A percentile compares a stretch with the other conserved stretches of the same genome.
These are phyloP conservation scores for Penicillium canariense DNA, from an alignment of 495 filamentous ascomycete species.

Conservation along the genomic window DNA sequence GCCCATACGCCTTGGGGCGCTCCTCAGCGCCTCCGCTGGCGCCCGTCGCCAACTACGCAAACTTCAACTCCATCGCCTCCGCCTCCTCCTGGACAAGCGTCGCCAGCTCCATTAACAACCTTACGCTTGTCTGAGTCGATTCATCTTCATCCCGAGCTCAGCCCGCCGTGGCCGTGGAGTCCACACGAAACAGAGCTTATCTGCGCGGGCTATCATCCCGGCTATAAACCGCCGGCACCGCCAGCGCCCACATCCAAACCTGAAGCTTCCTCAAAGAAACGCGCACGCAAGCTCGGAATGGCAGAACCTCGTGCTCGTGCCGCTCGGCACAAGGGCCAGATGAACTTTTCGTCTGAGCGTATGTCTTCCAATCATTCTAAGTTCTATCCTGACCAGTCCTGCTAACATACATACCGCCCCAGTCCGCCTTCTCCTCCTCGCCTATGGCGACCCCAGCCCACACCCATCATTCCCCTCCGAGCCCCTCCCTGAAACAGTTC, in stretches of 20 bases:
- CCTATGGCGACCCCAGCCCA: conserved; percentile 70
- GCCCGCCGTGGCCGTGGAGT: conserved; percentile 8
- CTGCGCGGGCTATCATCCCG: conserved; percentile 27
- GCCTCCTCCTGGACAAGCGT: neutral
- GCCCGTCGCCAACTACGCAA: neutral
- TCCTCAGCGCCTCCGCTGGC: neutral
- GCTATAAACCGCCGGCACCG: conserved; percentile 12
- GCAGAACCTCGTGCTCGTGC: conserved; percentile 74
- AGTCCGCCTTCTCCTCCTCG: conserved; percentile 82
- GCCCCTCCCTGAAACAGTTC: conserved; percentile 78
- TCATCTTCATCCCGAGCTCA: neutral
- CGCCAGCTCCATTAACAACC: neutral
- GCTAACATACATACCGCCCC: conserved; percentile 6
- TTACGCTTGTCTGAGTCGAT: neutral
- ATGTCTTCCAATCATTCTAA: conserved; percentile 17
- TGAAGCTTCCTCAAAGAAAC: conserved; percentile 2
- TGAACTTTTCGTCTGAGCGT: conserved; percentile 85
- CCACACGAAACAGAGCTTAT: conserved; percentile 27
- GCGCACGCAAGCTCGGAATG: conserved; percentile 24
- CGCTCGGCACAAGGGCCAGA: conserved; percentile 81
- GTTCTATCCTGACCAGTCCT: neutral
- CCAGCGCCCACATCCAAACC: neutral
- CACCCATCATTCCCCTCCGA: conserved; percentile 41
- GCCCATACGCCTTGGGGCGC: conserved; percentile 2
- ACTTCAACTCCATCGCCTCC: neutral